Evolutionary conservation across 2,329 filamentous ascomycete species (phyloP).

Genomic region (Penicillium sp.): DNA sequence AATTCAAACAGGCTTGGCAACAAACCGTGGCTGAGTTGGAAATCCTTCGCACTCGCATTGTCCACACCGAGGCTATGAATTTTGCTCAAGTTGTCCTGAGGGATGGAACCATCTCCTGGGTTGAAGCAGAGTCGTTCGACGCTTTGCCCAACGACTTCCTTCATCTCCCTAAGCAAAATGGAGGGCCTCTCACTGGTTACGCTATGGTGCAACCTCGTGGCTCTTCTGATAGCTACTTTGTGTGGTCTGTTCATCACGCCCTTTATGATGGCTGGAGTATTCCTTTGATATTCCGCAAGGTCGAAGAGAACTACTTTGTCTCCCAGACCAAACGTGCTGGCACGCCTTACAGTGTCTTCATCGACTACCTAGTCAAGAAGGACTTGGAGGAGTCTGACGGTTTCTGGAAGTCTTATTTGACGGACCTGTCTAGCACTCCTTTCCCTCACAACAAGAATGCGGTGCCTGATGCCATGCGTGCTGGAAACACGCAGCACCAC

Average conservation of each 20-base stretch:
- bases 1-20: constrained; percentile 51
- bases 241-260: constrained; percentile 54
- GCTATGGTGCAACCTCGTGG: constrained; percentile 33
- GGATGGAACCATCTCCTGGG: constrained; percentile 38
- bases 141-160: constrained; percentile 26
- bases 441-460: constrained; percentile 33
- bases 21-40: constrained; percentile 46
- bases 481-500: constrained; percentile 28
- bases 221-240: constrained; percentile 39
- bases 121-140: constrained; percentile 28
- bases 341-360: constrained; percentile 33
- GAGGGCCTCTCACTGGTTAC: constrained; percentile 37
- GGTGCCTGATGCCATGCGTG: constrained; percentile 21
- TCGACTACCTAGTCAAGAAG: constrained; percentile 31
- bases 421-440: constrained; percentile 25
- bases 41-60: constrained; percentile 52
- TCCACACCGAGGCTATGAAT: constrained; percentile 39
- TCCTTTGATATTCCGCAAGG: constrained; percentile 38
- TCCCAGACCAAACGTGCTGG: constrained; percentile 10
- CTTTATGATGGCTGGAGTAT: constrained; percentile 54
- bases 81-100: constrained; percentile 46
- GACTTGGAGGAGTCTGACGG: constrained; percentile 31
- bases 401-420: constrained; percentile 36
- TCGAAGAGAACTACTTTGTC: constrained; percentile 38
- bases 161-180: constrained; percentile 36